Conservation (phyloP, 495 filamentous ascomycete genomes). For the Neurospora discreta region DNA sequence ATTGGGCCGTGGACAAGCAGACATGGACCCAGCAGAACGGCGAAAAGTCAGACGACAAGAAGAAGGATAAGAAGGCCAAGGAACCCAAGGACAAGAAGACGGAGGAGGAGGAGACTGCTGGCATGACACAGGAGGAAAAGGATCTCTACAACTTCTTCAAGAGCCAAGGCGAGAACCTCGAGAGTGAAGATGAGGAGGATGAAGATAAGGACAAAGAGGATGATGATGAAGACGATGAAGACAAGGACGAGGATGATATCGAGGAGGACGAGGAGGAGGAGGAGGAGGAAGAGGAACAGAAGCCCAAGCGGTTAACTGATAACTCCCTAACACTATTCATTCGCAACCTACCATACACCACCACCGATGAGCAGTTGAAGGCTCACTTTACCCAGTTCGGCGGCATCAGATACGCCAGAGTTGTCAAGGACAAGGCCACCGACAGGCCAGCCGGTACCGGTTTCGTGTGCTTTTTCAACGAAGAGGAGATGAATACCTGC, state of each 20-base stretch:
- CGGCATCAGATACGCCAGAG: slow-evolving; percentile 70
- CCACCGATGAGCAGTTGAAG: slow-evolving; percentile 65
- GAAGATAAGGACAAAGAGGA: slow-evolving; percentile 30
- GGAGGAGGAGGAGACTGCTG: slow-evolving; percentile 31
- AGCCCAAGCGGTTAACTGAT: slow-evolving; percentile 32
- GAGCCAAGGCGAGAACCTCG: slow-evolving; percentile 24
- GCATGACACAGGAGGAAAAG: slow-evolving; percentile 30
- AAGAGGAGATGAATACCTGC: slow-evolving; percentile 60
- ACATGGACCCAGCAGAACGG: slow-evolving; percentile 60
- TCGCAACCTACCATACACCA: slow-evolving; percentile 85
- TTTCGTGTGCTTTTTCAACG: slow-evolving; percentile 85
- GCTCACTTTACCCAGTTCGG: slow-evolving; percentile 81
- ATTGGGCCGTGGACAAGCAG: slow-evolving; percentile 91
- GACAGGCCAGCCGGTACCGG: slow-evolving; percentile 83
- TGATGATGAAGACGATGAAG: slow-evolving; percentile 36
- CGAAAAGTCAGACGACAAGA: slow-evolving; percentile 21
- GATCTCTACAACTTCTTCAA: slow-evolving; percentile 22
- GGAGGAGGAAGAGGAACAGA: slow-evolving; percentile 26
- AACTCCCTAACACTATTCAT: slow-evolving; percentile 76
- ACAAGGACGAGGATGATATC: slow-evolving; percentile 24
- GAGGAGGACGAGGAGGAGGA: slow-evolving; percentile 34
- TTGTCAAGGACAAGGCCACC: slow-evolving; percentile 75
- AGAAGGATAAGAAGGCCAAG: slow-evolving; percentile 46
- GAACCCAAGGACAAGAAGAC: slow-evolving; percentile 36
- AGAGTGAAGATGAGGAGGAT: slow-evolving; percentile 41